phyloP scores from a whole-genome alignment of 2,329 filamentous ascomycete species.

The Phyllosticta citriasiana region DNA sequence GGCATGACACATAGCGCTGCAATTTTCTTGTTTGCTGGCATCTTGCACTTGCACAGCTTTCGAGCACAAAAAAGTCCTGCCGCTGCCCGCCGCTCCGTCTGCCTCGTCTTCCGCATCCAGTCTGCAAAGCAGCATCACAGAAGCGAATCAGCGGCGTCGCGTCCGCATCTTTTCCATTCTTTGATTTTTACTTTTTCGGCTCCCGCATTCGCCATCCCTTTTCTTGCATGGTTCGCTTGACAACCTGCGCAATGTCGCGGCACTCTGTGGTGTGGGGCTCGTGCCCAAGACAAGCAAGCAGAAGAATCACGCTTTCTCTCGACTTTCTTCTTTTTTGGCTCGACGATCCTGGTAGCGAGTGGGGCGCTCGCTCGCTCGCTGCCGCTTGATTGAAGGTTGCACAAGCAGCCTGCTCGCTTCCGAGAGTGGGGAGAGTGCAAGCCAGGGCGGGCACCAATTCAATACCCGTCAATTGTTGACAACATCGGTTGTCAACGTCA shows the following conservation, averaged over 20 bases:
- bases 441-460: too few relatives aligned
- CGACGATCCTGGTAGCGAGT: too few relatives aligned
- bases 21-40: neutral
- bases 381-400: too few relatives aligned
- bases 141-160: neutral
- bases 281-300: neutral
- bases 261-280: neutral
- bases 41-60: neutral
- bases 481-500: too few relatives aligned
- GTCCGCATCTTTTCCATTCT: neutral
- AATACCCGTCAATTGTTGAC: too few relatives aligned
- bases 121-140: neutral
- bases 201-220: neutral
- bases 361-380: too few relatives aligned
- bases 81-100: neutral
- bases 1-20: too few relatives aligned
- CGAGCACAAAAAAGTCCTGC: neutral
- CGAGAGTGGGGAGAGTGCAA: too few relatives aligned
- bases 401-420: too few relatives aligned
- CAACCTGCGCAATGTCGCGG: neutral
- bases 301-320: too few relatives aligned
- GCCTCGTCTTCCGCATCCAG: neutral
- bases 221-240: neutral
- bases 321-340: too few relatives aligned
- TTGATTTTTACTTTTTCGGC: neutral